A percentile compares a stretch with the other conserved stretches of the same genome.
Conservation (phyloP, 2,329 filamentous ascomycete genomes). For the Westerdykella ornata region DNA sequence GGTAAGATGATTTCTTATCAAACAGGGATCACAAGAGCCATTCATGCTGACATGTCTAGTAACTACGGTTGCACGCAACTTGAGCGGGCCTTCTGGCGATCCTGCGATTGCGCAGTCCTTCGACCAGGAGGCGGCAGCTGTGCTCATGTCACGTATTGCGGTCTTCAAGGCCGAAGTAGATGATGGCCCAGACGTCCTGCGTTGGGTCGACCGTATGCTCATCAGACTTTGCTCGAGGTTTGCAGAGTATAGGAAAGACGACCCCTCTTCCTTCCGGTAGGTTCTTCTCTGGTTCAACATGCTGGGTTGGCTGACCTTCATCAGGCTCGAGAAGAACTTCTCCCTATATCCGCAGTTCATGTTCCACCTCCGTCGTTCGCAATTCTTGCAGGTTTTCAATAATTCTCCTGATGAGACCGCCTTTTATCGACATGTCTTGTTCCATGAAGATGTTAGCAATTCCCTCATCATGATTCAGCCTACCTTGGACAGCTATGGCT, state of each 20-base stretch:
- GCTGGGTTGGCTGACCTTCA: constrained; percentile 63
- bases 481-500: constrained; percentile 92
- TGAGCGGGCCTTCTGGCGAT: constrained; percentile 90
- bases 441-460: constrained; percentile 95
- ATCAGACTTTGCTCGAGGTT: constrained; percentile 94
- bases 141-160: constrained; percentile 97
- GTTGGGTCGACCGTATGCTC: constrained; percentile 98
- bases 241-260: constrained; percentile 96
- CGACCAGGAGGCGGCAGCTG: constrained; percentile 94
- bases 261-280: constrained; percentile 80
- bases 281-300: constrained; percentile 97
- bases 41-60: constrained; percentile 43
- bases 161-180: constrained; percentile 99
- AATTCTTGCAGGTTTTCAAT: constrained; percentile 98
- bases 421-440: constrained; percentile 95
- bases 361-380: constrained; percentile 95
- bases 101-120: constrained; percentile 94
- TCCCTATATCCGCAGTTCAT: constrained; percentile 98
- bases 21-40: constrained; percentile 4
- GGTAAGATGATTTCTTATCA: constrained; percentile 12
- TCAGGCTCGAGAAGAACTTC: constrained; percentile 80
- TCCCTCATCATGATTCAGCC: constrained; percentile 98
- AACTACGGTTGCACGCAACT: constrained; percentile 82
- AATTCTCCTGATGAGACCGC: constrained; percentile 98
- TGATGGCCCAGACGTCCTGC: constrained; percentile 93